Evolutionary conservation across 306 rosid species (phyloP).

Genomic region (Delonix regia): DNA sequence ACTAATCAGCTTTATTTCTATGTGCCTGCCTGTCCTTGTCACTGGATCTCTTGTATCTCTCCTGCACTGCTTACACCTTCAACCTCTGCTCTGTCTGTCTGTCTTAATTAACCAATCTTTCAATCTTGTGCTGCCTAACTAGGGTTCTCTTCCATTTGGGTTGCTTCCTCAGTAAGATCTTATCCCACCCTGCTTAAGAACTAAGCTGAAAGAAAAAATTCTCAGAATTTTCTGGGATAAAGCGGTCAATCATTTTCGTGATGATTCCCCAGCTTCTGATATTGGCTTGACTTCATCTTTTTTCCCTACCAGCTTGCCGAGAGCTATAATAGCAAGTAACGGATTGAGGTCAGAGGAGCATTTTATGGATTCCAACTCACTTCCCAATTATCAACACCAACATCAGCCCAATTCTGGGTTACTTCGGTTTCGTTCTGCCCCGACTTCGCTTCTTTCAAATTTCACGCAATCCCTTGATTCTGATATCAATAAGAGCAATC

Average conservation of each 20-base stretch:
- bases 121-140: conserved; percentile 31
- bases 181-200: conserved; percentile 61
- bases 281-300: conserved; percentile 29
- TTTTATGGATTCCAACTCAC: conserved; percentile 66
- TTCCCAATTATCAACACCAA: conserved; percentile 42
- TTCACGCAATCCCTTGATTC: conserved; percentile 35
- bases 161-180: conserved; percentile 71
- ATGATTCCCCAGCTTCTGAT: conserved; percentile 40
- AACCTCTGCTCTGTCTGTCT: conserved; percentile 8
- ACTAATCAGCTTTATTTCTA: conserved; percentile 19
- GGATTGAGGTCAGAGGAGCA: not conserved
- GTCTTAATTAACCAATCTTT: conserved; percentile 23
- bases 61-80: conserved; percentile 30
- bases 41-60: conserved; percentile 18
- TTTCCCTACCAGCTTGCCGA: not conserved
- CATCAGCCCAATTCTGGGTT: conserved; percentile 61
- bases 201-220: conserved; percentile 48
- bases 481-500: conserved; percentile 19
- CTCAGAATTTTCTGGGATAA: conserved; percentile 42
- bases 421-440: conserved; percentile 77
- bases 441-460: conserved; percentile 50
- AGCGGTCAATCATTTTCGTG: conserved; percentile 24
- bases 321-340: not conserved
- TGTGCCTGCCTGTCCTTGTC: conserved; percentile 33
- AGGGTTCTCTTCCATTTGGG: conserved; percentile 25